Conservation (phyloP, 2,329 filamentous ascomycete species). For the Calcarisporium arbuscula region DNA sequence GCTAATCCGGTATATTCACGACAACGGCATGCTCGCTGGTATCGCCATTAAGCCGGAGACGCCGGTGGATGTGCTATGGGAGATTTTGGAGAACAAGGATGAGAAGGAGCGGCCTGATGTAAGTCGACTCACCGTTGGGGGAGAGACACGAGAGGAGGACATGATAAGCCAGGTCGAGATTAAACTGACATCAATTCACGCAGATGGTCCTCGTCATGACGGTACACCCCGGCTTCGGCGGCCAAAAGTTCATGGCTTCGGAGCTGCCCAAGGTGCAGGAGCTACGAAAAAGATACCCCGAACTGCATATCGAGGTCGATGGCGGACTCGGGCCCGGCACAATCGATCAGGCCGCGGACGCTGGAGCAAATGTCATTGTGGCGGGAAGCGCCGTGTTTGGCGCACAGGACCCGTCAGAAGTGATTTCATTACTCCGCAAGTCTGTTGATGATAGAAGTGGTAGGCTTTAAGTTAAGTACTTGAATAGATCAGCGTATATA, state of each 20-base stretch:
- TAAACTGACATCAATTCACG: conserved; percentile 9
- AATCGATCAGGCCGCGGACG: conserved; percentile 89
- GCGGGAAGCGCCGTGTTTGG: conserved; percentile 95
- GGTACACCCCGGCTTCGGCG: conserved; percentile 93
- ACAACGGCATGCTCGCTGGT: conserved; percentile 79
- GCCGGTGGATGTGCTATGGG: conserved; percentile 83
- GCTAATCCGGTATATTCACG: conserved; percentile 86
- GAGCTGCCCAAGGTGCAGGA: conserved; percentile 90
- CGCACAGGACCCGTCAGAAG: conserved; percentile 77
- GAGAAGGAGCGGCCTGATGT: conserved; percentile 82
- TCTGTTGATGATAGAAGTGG: conserved; percentile 60
- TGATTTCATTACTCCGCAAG: conserved; percentile 74
- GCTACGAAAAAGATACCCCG: conserved; percentile 75
- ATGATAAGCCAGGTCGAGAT: too few relatives aligned
- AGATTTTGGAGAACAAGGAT: conserved; percentile 69
- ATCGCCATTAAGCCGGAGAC: conserved; percentile 95
- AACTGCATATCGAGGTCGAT: conserved; percentile 96
- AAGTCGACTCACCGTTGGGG: conserved; percentile 38
- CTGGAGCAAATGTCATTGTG: conserved; percentile 96
- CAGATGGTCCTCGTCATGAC: conserved; percentile 99
- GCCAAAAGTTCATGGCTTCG: conserved; percentile 96
- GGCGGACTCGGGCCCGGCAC: conserved; percentile 83
- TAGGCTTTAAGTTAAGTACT: conserved; percentile 24
- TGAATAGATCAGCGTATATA: background rate
- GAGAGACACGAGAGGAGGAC: too few relatives aligned